These are phyloP conservation scores for Starmera dryadoides DNA, from an alignment of 805 yeast genomes.

Conservation along the genomic window DNA sequence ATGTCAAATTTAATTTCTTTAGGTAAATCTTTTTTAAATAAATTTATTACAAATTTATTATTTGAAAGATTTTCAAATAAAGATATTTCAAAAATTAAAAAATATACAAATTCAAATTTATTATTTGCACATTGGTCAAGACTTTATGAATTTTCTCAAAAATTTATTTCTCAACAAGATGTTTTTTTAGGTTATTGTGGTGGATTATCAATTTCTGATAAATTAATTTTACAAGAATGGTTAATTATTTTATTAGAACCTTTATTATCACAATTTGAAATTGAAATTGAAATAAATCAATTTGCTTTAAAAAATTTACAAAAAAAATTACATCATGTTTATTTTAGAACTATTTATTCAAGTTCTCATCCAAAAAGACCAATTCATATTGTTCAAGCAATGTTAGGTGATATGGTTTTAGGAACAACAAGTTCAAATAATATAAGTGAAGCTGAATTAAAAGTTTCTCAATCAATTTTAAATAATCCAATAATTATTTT, in stretches of 20 bases:
- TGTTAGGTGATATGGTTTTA: neutral
- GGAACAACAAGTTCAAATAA: neutral
- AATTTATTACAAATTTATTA: neutral
- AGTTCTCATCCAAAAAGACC: neutral
- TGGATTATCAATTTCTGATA: neutral
- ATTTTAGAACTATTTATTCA: neutral
- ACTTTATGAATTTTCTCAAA: neutral
- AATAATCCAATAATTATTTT: neutral
- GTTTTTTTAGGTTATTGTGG: neutral
- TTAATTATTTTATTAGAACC: neutral
- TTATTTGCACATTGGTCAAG: neutral
- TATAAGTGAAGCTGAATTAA: neutral
- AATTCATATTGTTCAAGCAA: neutral
- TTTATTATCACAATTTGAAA: neutral
- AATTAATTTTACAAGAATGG: neutral
- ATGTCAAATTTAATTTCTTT: neutral
- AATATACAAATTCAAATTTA: neutral
- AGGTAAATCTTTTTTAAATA: neutral
- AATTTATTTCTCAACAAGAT: neutral
- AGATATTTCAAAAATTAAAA: neutral
- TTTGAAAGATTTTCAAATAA: neutral
- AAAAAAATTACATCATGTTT: neutral
- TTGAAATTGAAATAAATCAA: neutral
- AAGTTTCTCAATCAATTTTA: neutral
- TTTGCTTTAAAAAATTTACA: neutral